phyloP scores from a whole-genome alignment of 371 early-diverging fungal species.

The Lichtheimia hyalospora region DNA sequence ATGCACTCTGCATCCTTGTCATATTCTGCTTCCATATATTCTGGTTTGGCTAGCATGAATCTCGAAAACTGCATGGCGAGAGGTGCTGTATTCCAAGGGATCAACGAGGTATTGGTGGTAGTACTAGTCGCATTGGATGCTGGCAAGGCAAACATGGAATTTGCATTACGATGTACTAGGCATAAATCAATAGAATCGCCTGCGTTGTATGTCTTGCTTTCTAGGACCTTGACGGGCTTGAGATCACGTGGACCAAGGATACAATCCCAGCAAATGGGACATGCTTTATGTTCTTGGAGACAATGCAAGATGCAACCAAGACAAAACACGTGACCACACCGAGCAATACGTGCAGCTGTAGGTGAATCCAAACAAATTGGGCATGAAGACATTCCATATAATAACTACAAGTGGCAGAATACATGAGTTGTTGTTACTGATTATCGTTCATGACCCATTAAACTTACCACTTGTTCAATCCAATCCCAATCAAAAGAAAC shows the following conservation, averaged over 20 bases:
- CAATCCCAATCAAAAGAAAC: constrained; percentile 70
- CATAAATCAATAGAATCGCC: constrained; percentile 4
- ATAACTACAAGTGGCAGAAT: constrained; percentile 15
- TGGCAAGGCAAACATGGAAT: constrained; percentile 7
- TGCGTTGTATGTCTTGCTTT: neutral
- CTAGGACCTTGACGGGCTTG: constrained; percentile 51
- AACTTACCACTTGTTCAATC: constrained; percentile 73
- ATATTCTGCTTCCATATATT: constrained; percentile 41
- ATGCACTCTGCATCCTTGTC: constrained; percentile 40
- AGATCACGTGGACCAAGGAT: constrained; percentile 66
- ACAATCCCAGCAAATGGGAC: constrained; percentile 84
- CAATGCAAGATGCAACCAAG: constrained; percentile 76
- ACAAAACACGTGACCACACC: constrained; percentile 89
- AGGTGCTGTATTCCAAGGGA: constrained; percentile 8
- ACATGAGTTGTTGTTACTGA: no score
- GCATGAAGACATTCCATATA: constrained; percentile 60
- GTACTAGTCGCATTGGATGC: neutral
- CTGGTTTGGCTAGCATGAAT: constrained; percentile 49
- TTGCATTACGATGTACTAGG: constrained; percentile 5
- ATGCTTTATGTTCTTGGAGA: constrained; percentile 60
- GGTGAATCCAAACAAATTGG: constrained; percentile 85
- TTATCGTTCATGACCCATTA: no score
- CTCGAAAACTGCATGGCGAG: constrained; percentile 50
- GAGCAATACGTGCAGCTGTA: constrained; percentile 69
- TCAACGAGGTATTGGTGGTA: neutral